Percentiles rank a stretch among this genome's conserved stretches.
Conservation (phyloP, 352 stramenopile species). For the Phytophthora multivora region DNA sequence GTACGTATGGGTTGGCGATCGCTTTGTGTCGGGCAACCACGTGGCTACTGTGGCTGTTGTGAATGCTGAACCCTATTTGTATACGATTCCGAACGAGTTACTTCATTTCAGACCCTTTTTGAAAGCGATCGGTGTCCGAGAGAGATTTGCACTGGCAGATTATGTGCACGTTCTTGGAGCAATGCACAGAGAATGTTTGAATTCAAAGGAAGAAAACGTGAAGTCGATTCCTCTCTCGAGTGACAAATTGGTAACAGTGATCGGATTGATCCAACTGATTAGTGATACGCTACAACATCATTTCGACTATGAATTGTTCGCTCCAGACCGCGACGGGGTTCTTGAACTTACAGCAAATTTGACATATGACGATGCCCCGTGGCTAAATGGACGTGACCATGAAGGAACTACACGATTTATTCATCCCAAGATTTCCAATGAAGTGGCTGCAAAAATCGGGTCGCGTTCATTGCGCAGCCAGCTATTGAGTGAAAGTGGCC, state of each 20-base stretch:
- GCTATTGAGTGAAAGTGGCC: constrained; percentile 45
- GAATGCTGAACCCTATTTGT: constrained; percentile 73
- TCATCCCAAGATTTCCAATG: constrained; percentile 80
- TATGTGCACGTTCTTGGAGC: constrained; percentile 61
- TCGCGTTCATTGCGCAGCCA: constrained; percentile 62
- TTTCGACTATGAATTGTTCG: constrained; percentile 60
- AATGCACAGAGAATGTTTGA: constrained; percentile 53
- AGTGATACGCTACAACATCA: constrained; percentile 64
- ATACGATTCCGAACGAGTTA: constrained; percentile 61
- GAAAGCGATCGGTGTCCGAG: constrained; percentile 62
- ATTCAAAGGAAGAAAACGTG: constrained; percentile 9
- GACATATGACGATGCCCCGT: constrained; percentile 73
- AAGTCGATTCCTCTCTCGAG: constrained; percentile 29
- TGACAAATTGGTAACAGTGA: constrained; percentile 56
- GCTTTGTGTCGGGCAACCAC: constrained; percentile 56
- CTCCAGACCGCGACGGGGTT: constrained; percentile 50
- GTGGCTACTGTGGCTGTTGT: constrained; percentile 55
- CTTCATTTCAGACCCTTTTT: constrained; percentile 70
- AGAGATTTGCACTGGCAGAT: constrained; percentile 57
- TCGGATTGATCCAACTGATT: constrained; percentile 71
- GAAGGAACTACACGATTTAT: constrained; percentile 51
- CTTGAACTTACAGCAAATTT: constrained; percentile 51
- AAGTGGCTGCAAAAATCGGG: constrained; percentile 71
- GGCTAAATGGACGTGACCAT: constrained; percentile 58
- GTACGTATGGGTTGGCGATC: constrained; percentile 67